Evolutionary conservation across 371 early-diverging fungal genomes (phyloP), one percentile per base, ranked within the genome.

Genomic region (Saksenaea oblongispora): DNA sequence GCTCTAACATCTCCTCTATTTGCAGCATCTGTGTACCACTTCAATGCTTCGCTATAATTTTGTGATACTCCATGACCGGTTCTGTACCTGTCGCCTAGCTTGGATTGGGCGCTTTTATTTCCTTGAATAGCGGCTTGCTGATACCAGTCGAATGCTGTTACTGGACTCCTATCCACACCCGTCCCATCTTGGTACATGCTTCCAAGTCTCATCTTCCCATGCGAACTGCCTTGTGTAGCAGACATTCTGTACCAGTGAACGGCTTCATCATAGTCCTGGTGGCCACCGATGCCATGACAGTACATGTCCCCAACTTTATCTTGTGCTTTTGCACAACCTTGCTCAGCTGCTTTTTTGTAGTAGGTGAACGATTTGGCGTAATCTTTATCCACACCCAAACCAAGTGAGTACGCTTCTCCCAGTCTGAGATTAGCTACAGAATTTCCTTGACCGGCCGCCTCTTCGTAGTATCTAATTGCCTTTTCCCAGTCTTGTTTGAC

Each of bases 351-450:
- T 58, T 87, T 86, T 54, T 86, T 79, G 28, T 91, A 87, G 83
- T 92, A 93, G 54, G 82, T 66, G 63, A 91, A 91, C 14, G 94
- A 91, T 58, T 86, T 86, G 39, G 75, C 74, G 63, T 94, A 89
- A 53, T 84, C 82, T 63, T 83, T 87, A 3, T 72, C 73, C 9
- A 90, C 73, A 0, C 91, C 88, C 55, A 82, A 75, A 7, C 91
- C 94, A 35, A 75, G 67, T 34, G 89, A 93, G 70, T 95, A 93
- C 83, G 94, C 87, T 7, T 89, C 91, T 22, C 92, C 91, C 2
- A 96, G 79, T 55, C 93, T 91, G 47, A 94, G 83, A 73, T 91
- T 87, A 27, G 94, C 93, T 4, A 59, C 63, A 0, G 76, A 34
- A 53, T 83, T 65, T 11, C 78, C 77, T 10, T 64, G 58, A 1